These are phyloP conservation scores for Saccharomyces kudriavzevii DNA, from an alignment of 805 yeast species.

Conservation along the genomic window DNA sequence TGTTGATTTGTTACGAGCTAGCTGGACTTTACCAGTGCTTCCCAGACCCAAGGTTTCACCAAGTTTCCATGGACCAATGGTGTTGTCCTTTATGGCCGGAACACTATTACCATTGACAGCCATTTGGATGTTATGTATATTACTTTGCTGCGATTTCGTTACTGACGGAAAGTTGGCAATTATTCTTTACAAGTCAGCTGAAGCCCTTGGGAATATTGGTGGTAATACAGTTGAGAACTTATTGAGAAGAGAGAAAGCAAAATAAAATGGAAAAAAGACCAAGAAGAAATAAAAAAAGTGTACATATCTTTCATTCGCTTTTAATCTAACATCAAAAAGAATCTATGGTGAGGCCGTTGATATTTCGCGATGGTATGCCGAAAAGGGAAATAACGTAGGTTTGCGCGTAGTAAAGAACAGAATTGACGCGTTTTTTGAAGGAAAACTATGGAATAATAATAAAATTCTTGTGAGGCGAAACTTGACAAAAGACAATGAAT, in stretches of 20 bases:
- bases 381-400: neutral
- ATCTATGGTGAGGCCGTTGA: neutral
- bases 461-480: neutral
- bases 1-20: slow-evolving; percentile 78
- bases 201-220: neutral
- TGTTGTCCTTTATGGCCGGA: slow-evolving; percentile 33
- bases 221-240: neutral
- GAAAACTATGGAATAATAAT: neutral
- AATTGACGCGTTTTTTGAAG: neutral
- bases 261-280: neutral
- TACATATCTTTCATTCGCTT: neutral
- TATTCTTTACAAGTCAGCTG: neutral
- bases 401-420: neutral
- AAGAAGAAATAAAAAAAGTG: neutral
- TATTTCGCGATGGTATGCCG: neutral
- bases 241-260: neutral
- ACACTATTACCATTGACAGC: slow-evolving; percentile 4
- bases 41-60: slow-evolving; percentile 94
- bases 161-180: neutral
- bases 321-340: neutral
- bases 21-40: slow-evolving; percentile 89
- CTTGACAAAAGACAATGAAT: neutral
- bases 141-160: neutral
- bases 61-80: slow-evolving; percentile 89
- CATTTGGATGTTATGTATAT: neutral